Evolutionary conservation across 352 stramenopile genomes (phyloP), one percentile per base, ranked within the genome.

Genomic region (Phytophthora crassamura): DNA sequence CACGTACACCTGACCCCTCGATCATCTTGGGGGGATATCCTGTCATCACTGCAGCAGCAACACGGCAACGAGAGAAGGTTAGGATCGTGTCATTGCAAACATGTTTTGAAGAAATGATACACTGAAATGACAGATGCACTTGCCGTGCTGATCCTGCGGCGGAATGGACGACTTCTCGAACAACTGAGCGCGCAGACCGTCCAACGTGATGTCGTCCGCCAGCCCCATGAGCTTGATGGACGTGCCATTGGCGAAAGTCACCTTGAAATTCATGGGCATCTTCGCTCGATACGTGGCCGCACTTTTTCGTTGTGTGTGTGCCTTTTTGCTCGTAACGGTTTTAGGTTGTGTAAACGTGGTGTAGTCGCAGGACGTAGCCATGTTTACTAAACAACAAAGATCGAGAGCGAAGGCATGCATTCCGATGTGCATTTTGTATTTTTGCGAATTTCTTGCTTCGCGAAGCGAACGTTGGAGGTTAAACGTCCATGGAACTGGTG

Each of bases 1-100:
- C 15, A 78, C 76, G 52, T 74, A 91, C 82, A 51, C 78, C 80
- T 11, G 76, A 74, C 28, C 82, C 86, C 16, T 86, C 74, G 20
- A 93, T 77, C 16, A 62, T 59, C 64, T 91, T 92, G 5, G 84
- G 86, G 12, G 86, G 86, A 67, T 84, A 94, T 12, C 86, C 86
- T 3, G 74, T 78, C 80, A 94, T 88, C 36, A 94, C 86, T 94
- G 59, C 41, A 46, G 35, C 34, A 39, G 50, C 30, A 49, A 72
- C 40, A 12, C 5, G 20, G 40, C 34, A 4, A 20, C 15, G 45
- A 10, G 38, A 43, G 14, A 35, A 20, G 18, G 47, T 67, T 52
- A 55, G 22, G 8, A 32, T 15, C 38, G 30, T 8, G 49, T 11
- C 18, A 18, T n/a, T 63, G 14, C 52, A 40, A 47, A 51, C 18